Evolutionary conservation across 768 basidiomycete species (phyloP).

Genomic region (Russula griseocarnosa): DNA sequence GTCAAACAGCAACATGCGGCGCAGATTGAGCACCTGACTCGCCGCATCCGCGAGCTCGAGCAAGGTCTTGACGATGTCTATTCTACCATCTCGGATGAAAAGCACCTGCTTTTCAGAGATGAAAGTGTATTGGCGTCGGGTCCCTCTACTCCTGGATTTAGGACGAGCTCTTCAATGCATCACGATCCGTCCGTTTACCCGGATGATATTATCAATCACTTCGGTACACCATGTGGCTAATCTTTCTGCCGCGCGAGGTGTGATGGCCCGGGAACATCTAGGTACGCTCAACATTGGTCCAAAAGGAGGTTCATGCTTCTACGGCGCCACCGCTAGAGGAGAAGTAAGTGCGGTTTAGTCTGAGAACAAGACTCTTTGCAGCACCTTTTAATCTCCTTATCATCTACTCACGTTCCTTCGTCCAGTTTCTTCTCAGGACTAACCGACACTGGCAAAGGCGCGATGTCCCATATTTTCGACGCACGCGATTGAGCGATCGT

Average conservation of each 20-base stretch:
- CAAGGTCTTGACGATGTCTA: conserved; percentile 21
- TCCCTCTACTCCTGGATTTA: not conserved
- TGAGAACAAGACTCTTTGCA: conserved; percentile 25
- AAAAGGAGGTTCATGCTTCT: conserved; percentile 51
- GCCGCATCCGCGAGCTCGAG: conserved; percentile 27
- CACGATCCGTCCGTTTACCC: not conserved
- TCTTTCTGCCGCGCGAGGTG: not conserved
- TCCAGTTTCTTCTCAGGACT: conserved; percentile 13
- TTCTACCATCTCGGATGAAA: conserved; percentile 21
- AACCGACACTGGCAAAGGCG: conserved; percentile 1
- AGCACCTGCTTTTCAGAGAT: conserved; percentile 22
- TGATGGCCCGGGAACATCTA: conserved; percentile 28
- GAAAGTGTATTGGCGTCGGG: not conserved
- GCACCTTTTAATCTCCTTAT: not conserved
- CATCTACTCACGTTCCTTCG: not conserved
- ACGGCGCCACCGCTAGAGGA: conserved; percentile 62
- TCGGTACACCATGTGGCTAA: conserved; percentile 37
- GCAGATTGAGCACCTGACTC: conserved; percentile 24
- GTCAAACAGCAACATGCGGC: conserved; percentile 52
- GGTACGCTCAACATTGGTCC: conserved; percentile 59
- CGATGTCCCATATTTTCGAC: conserved; percentile 16
- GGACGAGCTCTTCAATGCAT: conserved; percentile 4
- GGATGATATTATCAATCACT: conserved; percentile 47
- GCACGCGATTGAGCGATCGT: conserved; percentile 24
- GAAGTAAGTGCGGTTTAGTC: conserved; percentile 46